These are phyloP conservation scores for Ascosphaera apis DNA, from an alignment of 2,329 filamentous ascomycete species.

Conservation along the genomic window DNA sequence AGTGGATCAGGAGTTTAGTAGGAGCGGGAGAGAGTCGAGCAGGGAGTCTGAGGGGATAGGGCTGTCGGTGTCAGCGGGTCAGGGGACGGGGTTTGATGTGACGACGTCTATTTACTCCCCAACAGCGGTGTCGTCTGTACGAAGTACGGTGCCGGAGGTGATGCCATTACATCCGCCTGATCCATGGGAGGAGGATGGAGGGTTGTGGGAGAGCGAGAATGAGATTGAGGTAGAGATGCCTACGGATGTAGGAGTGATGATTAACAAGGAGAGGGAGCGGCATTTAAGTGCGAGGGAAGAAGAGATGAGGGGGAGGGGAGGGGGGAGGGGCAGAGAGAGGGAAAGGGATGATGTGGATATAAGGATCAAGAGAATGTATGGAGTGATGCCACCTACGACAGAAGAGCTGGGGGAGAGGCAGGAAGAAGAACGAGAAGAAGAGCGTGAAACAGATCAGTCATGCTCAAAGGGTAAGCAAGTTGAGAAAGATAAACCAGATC, in stretches of 20 bases:
- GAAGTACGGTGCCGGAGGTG: background rate
- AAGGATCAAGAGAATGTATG: background rate
- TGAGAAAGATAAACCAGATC: too few species aligned
- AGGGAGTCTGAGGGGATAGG: background rate
- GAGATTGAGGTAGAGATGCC: background rate
- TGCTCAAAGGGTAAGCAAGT: too few species aligned
- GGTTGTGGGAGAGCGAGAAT: background rate
- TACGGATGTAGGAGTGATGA: background rate
- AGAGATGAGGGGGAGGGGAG: background rate
- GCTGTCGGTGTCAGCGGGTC: background rate
- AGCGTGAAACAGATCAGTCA: too few species aligned
- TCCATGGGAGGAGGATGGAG: background rate
- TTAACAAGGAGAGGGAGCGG: background rate
- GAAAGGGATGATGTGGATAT: background rate
- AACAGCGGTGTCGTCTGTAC: background rate
- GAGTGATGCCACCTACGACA: background rate
- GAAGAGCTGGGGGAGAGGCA: background rate
- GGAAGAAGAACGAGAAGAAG: background rate
- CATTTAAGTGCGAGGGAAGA: background rate
- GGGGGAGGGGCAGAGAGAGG: background rate
- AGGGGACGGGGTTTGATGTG: background rate
- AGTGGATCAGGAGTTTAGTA: constrained; percentile 7
- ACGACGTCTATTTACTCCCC: background rate
- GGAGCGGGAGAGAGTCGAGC: constrained; percentile 1
- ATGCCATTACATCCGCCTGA: background rate